Base-by-base conservation (phyloP, 305 asterid species). In the Petunia hybrid region DNA sequence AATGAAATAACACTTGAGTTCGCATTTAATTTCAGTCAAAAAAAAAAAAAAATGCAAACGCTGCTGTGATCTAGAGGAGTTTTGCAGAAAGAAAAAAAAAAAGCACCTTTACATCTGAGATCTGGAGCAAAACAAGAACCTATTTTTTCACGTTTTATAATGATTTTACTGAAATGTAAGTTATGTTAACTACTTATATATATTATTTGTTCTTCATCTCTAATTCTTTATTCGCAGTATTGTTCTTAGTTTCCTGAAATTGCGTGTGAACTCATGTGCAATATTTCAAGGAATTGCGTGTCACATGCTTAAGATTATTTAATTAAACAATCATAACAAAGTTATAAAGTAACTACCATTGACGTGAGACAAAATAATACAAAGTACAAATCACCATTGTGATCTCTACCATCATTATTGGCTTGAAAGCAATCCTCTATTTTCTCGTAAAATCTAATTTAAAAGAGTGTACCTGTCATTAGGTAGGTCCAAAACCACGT, bases 401-500 rank as follows among this genome's bases (percentile, higher is more conserved):
- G 31, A 70, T 70, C 60, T 31, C 46, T 46, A 42, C 60, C 31
- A 31, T 46, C 31, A 31, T 46, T 31, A 70, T 70, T 45, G n/a
- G 10, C 77, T 70, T 70, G 60, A 45, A 46, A 46, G 60, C 60
- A 46, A 46, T 43, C 60, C 42, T 46, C 16, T 46, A 46, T 43
- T 45, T 45, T 69, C 2, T 22, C 6, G 3, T 42, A 45, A 45
- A 70, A 31, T 22, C 9, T 70, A 70, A 46, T 45, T 1, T 4
- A 2, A 10, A 70, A 68, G 9, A 10, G 5, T 42, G 41, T 22
- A 22, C 22, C 22, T 70, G 60, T 70, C 59, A 45, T 70, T 45
- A 70, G 60, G 60, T 70, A 45, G 60, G 77, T 70, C 77, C 51
- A 22, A 70, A 70, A 22, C 77, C 77, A 70, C 16, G 61, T 70